Evolutionary conservation across 2,329 filamentous ascomycete species (phyloP).

Genomic region (Eutypella sp.): DNA sequence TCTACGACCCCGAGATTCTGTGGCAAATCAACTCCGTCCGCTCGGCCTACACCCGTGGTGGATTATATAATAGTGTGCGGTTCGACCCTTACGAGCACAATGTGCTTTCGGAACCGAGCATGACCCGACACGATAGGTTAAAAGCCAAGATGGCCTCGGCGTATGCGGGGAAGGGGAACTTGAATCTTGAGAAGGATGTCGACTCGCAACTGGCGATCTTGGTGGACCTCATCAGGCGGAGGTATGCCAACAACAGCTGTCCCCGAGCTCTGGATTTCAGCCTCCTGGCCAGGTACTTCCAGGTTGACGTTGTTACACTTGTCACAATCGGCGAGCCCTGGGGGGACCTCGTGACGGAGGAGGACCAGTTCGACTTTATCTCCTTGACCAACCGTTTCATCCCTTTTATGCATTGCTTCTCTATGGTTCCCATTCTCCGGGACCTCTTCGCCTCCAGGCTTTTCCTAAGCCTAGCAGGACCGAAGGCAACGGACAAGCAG

Average conservation of each 20-base stretch:
- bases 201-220: slow-evolving; percentile 18
- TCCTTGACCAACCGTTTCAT: slow-evolving; percentile 14
- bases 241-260: slow-evolving; percentile 9
- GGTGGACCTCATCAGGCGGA: slow-evolving; percentile 15
- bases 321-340: slow-evolving; percentile 19
- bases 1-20: slow-evolving; percentile 20
- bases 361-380: slow-evolving; percentile 21
- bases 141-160: slow-evolving; percentile 21
- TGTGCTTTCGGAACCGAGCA: slow-evolving; percentile 20
- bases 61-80: slow-evolving; percentile 20
- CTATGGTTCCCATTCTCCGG: slow-evolving; percentile 18
- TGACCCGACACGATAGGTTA: slow-evolving; percentile 19
- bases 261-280: slow-evolving; percentile 16
- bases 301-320: slow-evolving; percentile 20
- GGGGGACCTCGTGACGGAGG: slow-evolving; percentile 20
- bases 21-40: slow-evolving; percentile 24
- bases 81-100: slow-evolving; percentile 23
- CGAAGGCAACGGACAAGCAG: slow-evolving; percentile 18
- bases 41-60: slow-evolving; percentile 18
- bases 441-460: slow-evolving; percentile 17
- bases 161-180: slow-evolving; percentile 22
- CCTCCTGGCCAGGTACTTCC: slow-evolving; percentile 18
- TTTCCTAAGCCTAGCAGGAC: slow-evolving; percentile 16
- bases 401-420: slow-evolving; percentile 15
- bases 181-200: slow-evolving; percentile 21